Evolutionary conservation across 805 yeast species (phyloP).

Genomic region (Alloascoidea hylecoeti): DNA sequence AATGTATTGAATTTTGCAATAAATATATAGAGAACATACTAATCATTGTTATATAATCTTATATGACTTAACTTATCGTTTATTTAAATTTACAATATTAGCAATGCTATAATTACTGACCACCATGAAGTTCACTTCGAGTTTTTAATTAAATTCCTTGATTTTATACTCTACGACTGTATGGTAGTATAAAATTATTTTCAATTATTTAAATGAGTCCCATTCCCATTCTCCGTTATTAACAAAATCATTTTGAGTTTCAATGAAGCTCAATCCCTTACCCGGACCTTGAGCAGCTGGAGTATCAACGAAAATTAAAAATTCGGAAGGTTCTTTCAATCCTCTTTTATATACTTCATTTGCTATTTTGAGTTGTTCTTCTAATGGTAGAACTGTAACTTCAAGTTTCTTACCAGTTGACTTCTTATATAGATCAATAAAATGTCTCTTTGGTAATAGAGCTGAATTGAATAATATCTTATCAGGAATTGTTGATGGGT

Average conservation of each 20-base stretch:
- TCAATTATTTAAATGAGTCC: neutral
- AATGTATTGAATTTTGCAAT: too few relatives aligned
- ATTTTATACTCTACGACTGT: too few relatives aligned
- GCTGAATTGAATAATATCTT: slow-evolving; percentile 27
- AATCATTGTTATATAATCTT: too few relatives aligned
- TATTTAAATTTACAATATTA: too few relatives aligned
- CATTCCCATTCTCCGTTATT: slow-evolving; percentile 13
- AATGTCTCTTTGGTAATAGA: slow-evolving; percentile 21
- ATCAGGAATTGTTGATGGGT: slow-evolving; percentile 27
- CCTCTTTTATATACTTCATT: slow-evolving; percentile 16
- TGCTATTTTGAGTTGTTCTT: slow-evolving; percentile 19
- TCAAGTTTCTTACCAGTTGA: slow-evolving; percentile 20
- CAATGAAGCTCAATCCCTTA: slow-evolving; percentile 20
- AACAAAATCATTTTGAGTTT: slow-evolving; percentile 25
- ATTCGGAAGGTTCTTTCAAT: slow-evolving; percentile 18
- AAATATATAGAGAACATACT: too few relatives aligned
- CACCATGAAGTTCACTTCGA: too few relatives aligned
- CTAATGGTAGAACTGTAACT: slow-evolving; percentile 17
- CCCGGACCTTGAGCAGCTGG: slow-evolving; percentile 25
- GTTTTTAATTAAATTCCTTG: too few relatives aligned
- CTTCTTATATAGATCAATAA: slow-evolving; percentile 25
- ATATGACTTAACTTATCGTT: too few relatives aligned
- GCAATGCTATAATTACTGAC: too few relatives aligned
- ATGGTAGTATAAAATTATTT: too few relatives aligned
- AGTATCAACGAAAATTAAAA: slow-evolving; percentile 22